Base-by-base conservation (phyloP, 2,329 filamentous ascomycete genomes). In the Venturia effusa region DNA sequence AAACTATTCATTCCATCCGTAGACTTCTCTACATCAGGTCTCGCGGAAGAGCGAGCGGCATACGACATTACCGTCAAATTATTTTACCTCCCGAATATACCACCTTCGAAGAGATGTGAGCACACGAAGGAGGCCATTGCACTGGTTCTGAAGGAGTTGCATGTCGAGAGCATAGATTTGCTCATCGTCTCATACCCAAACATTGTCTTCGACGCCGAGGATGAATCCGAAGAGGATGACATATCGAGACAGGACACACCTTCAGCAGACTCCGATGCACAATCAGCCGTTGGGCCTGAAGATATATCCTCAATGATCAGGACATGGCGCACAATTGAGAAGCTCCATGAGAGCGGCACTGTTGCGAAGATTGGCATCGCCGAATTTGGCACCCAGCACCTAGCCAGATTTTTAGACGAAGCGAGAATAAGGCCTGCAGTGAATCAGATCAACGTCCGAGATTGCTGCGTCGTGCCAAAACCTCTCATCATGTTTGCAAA, bases 11-110 rank as follows among this genome's bases (percentile, higher is more conserved):
- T 97, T 48, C 93, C 93, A 59, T 83, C 88, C 48, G 85, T 93
- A 72, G 85, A 91, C 74, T 89, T 88, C 80, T 79, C 84, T 15
- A 78, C 83, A 37, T 85, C 84, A 4, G 88, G 88, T 0, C 79
- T 99, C 57, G 81, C 85, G 39, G 94, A 99, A 72, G 92, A 96
- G 69, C 81, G 88, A 32, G 81, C 83, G 65, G 87, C 92, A 69
- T 99, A 99, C 78, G 92, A 97, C 72, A 92, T 97, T 71, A 97
- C 93, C 0, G 88, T 94, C 66, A 99, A 99, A 77, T 78, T 99
- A 27, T 99, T 99, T 80, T 95, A 94, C 75, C 82, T 97, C 34
- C 88, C 91, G 3, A 84, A 83, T 22, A 84, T 90, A 62, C 81
- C 87, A 11, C 77, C 84, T 1, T 80, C 81, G 22, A 78, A 85